phyloP scores from a whole-genome alignment of 768 basidiomycete species.

The Pleurotus tuber-regium region DNA sequence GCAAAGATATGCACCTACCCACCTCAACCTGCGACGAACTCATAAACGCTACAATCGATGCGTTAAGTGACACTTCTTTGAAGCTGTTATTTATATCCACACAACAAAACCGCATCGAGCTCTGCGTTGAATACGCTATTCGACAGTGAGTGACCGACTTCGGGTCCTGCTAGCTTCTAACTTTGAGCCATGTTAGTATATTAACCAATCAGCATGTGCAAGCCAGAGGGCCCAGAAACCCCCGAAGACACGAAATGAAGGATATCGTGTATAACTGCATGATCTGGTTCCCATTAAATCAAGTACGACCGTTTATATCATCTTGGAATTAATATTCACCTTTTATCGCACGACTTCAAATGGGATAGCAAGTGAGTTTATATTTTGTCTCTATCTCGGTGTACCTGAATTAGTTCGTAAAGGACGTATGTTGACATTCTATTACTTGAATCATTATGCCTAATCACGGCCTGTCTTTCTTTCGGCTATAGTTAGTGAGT shows the following conservation, averaged over 20 bases:
- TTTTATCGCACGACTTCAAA: neutral
- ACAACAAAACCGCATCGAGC: conserved; percentile 1
- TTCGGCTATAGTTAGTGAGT: neutral
- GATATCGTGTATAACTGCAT: conserved; percentile 4
- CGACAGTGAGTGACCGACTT: neutral
- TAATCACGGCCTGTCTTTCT: neutral
- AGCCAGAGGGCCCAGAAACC: neutral
- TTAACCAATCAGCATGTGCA: conserved; percentile 1
- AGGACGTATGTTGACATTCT: neutral
- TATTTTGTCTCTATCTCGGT: neutral
- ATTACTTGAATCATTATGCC: neutral
- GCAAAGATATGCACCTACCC: conserved; percentile 1
- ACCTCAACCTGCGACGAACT: neutral
- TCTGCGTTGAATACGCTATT: conserved; percentile 2
- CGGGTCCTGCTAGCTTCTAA: too few relatives aligned
- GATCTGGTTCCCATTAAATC: conserved; percentile 7
- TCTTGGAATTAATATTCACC: neutral
- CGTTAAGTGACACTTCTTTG: neutral
- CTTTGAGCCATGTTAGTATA: neutral
- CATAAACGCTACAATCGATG: neutral
- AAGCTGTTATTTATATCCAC: neutral
- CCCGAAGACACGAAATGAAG: conserved; percentile 6
- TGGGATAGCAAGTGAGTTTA: neutral
- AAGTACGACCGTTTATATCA: neutral
- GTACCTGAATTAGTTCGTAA: neutral